Base-by-base conservation (phyloP, 306 rosid genomes). In the Prosopis cineraria region DNA sequence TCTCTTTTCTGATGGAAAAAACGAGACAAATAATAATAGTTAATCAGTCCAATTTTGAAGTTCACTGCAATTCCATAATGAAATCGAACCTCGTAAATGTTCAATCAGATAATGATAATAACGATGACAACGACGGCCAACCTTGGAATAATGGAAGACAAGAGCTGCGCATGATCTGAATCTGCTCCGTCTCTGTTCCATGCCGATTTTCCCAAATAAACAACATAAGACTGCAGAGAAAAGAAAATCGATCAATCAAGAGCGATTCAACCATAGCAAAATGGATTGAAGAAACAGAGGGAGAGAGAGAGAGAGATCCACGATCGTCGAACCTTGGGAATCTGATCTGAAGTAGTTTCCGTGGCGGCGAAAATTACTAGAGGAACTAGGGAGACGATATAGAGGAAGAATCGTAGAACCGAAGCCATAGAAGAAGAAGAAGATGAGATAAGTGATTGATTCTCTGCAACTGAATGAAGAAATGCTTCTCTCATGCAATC, bases 161-260 rank as follows among this genome's bases (percentile, higher is more conserved):
- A 48, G 47, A 90, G 50, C 80, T 83, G 90, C 48, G 77, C 6
- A 59, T 85, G 85, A 74, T 66, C 75, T 31, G 82, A 72, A 50
- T 76, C 80, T 56, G 34, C 78, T 56, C 36, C 88, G 58, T 65
- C 73, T 77, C 53, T 77, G 70, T 82, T 75, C 74, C 80, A 70
- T 64, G 67, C 30, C 31, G 88, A 79, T 63, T 81, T 80, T 75
- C 91, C 91, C 91, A 90, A 82, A 30, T 87, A 90, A 69, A 90
- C 87, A 9, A 90, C 84, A 78, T 87, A 87, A 68, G 87, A 91
- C 90, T 89, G 89, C 77, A 27, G 53, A 73, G 77, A 39, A 25
- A 47, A 14, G 55, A 56, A 19, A 68, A 78, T 29, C 7, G 25
- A 13, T 25, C 34, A 14, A 27, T 58, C 27, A 25, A 58, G 33